These are phyloP conservation scores for Tritrichomonas musculus DNA, from an alignment of 208 protist species.

Conservation along the genomic window DNA sequence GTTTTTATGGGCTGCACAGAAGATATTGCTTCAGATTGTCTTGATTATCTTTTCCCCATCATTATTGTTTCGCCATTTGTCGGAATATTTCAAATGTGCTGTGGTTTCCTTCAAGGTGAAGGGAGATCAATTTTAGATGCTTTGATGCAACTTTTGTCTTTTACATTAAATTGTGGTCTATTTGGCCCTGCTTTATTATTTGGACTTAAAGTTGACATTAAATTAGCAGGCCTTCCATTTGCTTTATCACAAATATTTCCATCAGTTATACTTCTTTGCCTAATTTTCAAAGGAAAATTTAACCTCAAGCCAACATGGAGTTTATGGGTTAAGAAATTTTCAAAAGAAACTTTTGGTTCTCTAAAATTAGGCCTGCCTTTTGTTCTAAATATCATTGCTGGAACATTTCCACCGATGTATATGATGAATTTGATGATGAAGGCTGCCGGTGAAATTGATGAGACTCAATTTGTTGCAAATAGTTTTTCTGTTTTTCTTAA, in stretches of 20 bases:
- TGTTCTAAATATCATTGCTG: not conserved
- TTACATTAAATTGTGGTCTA: not conserved
- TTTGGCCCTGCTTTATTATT: not conserved
- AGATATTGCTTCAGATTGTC: not conserved
- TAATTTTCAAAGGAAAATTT: not conserved
- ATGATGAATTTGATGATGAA: not conserved
- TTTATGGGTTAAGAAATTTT: not conserved
- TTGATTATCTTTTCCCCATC: not conserved
- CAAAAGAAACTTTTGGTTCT: not conserved
- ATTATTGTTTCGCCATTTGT: not conserved
- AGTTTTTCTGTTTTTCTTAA: not conserved
- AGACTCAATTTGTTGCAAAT: not conserved
- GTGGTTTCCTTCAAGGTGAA: not conserved
- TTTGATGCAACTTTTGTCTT: not conserved
- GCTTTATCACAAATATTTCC: not conserved
- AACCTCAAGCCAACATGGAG: not conserved
- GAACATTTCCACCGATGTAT: not conserved
- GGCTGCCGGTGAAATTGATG: not conserved
- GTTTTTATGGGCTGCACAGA: not conserved
- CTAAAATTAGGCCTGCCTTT: not conserved
- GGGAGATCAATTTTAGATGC: not conserved
- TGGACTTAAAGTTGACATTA: not conserved
- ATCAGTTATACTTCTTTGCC: not conserved
- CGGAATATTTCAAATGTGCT: not conserved
- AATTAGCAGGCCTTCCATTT: not conserved